These are phyloP conservation scores for Poterioochromonas sp. DNA, from an alignment of 352 stramenopile species.

Conservation along the genomic window DNA sequence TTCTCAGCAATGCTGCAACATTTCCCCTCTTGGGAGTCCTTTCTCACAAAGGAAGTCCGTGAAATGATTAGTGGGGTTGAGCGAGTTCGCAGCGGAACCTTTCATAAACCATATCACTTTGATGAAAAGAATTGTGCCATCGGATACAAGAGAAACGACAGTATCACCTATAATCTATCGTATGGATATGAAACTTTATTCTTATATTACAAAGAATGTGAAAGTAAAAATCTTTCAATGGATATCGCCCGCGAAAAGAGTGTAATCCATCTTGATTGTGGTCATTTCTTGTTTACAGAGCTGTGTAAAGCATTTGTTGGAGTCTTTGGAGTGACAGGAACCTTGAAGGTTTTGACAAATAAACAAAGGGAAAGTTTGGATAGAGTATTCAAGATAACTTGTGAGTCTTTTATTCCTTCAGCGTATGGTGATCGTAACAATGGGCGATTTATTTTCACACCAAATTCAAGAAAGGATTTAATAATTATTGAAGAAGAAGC, in stretches of 20 bases:
- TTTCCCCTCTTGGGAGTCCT: background rate
- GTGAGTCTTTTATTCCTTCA: too few species aligned
- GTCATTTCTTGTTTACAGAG: slow-evolving; percentile 54
- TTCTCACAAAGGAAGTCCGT: background rate
- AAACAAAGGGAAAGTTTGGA: too few species aligned
- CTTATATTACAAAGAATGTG: slow-evolving; percentile 50
- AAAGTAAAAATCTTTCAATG: slow-evolving; percentile 42
- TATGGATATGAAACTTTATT: slow-evolving; percentile 53
- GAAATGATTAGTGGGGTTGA: slow-evolving; percentile 7
- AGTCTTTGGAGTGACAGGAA: slow-evolving; percentile 54
- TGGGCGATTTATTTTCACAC: too few species aligned
- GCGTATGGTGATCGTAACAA: too few species aligned
- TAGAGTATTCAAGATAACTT: too few species aligned
- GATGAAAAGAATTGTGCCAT: too few species aligned
- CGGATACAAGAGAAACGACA: slow-evolving; percentile 55
- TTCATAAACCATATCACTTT: background rate
- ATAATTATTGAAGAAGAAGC: too few species aligned
- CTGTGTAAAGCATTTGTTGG: slow-evolving; percentile 42
- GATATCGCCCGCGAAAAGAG: slow-evolving; percentile 39
- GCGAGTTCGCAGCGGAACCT: background rate
- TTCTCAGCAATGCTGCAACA: background rate
- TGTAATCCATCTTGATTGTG: slow-evolving; percentile 49
- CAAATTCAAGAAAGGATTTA: too few species aligned
- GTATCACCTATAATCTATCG: slow-evolving; percentile 47
- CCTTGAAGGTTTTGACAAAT: slow-evolving; percentile 46